Evolutionary conservation across 306 rosid genomes (phyloP), one percentile per base, ranked within the genome.

Genomic region (Vicia villosa): DNA sequence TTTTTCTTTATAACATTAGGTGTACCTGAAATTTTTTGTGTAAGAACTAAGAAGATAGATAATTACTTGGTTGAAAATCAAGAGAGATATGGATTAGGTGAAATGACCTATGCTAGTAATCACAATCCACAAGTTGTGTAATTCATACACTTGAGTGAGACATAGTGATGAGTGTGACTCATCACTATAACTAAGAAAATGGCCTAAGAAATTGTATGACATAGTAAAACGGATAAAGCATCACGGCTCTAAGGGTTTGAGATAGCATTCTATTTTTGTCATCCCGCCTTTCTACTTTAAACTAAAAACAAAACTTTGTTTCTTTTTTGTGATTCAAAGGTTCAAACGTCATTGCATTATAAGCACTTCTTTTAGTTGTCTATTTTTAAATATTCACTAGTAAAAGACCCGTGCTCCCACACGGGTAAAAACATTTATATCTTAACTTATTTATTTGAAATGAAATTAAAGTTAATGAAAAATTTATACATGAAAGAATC

Each of bases 81-180:
- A 75, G 55, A 75, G 72, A 74, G 49, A 50, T 32, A 49, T 69
- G 69, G 50, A 75, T 78, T 84, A 72, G 83, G 83, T 81, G 81
- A 59, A 43, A 64, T 75, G 68, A 72, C 79, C 49, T 61, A 51
- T 24, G 66, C 75, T 22, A 55, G 24, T 15, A 58, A 54, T 68
- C 76, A 24, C 14, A 68, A 1, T 37, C 64, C 46, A 13, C 57
- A 45, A 68, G 19, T 41, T 45, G 16, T 56, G 13, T 62, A 62
- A 38, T 62, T 38, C 65, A 65, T 50, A 34, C 38, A 28, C 15
- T 47, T 57, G 36, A n/a, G n/a, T n/a, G n/a, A 56, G 72, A 46
- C 70, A 51, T 42, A 64, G 50, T 32, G 15, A 17, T 59, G 49
- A 58, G n/a, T 50, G 12, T 58, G 64, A 43, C 79, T 46, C 38